Evolutionary conservation across 805 yeast species (phyloP), one percentile per base, ranked within the genome.

Genomic region (Maudiozyma saulgeensis): DNA sequence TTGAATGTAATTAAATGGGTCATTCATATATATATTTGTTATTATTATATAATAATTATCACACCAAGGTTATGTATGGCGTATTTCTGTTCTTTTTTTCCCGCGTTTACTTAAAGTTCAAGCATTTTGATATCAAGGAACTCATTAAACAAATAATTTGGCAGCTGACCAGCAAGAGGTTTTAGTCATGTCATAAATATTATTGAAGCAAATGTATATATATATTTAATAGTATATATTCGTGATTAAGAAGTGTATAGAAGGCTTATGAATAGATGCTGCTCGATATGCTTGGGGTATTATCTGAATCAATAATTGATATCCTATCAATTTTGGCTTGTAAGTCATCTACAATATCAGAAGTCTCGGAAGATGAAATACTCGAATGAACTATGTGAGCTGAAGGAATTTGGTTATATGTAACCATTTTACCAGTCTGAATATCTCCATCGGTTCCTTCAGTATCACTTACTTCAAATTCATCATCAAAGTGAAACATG

Each of bases 311-410:
- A 1, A 35, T 35, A 45, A 46, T 13, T 6, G 49, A 43, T 18
- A 54, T 48, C 11, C 49, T 49, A 8, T 54, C 53, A 6, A 58
- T 57, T 41, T 58, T 56, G 16, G 44, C 46, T 43, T 51, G 57
- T 21, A 56, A 45, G 9, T 28, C 23, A 43, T 46, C 38, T 3
- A 56, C 26, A 8, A 39, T 43, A 18, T 52, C 49, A 15, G 18
- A 8, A 41, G 32, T 41, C 3, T 13, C 44, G 6, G n/a, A 13
- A 12, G 38, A 35, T 15, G 38, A 16, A 6, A 35, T 35, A n/a
- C 38, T 35, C 8, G 18, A 15, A 13, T 35, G 38, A 35, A 35
- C 18, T 15, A 35, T 13, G 15, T 35, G 18, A 7, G 16, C 3
- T n/a, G 38, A 15, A n/a, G 6, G 16, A 16, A 35, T 35, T n/a